Evolutionary conservation across 2,329 filamentous ascomycete species (phyloP), one percentile per base, ranked within the genome.

Genomic region (Exutisphaerella laricina): DNA sequence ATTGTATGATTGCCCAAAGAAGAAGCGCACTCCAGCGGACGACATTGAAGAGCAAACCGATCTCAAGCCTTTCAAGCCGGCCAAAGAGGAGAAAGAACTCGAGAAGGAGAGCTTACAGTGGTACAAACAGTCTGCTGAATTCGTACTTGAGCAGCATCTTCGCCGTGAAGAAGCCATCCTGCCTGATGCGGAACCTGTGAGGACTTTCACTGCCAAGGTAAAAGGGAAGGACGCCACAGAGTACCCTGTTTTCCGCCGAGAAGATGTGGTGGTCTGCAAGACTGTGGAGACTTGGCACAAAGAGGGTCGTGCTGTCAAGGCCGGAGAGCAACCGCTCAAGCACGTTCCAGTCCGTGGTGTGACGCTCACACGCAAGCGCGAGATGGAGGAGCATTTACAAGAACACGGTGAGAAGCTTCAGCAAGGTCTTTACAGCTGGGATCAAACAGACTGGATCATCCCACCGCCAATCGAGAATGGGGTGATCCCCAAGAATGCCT

Each of bases 231-330:
- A 82, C 34, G 68, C 76, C 2, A 84, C 83, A 32, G 78, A 85
- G 45, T 88, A 95, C 61, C 81, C 86, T 1, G 88, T 97, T 0
- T 97, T 80, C 60, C 75, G 75, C 1, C 81, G 90, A 23, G 76
- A 78, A 40, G 89, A 97, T 53, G 80, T 97, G 0, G 79, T 89
- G 2, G 74, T 77, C 28, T 94, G 94, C 62, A 89, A 95, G 64
- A 94, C 87, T 20, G 84, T 85, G 1, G 92, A 98, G 62, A 95
- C 87, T 1, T 98, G 92, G 92, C 92, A 97, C 62, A 96, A 96
- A 62, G 90, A 96, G 70, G 92, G 92, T 0, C 79, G 90, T 8
- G 83, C 81, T 18, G 80, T 92, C 3, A 75, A 78, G 18, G 59
- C 72, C 0, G 88, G 85, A 3, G 80, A 84, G 52, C 68, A 79